These are phyloP conservation scores for Paramecium tetraurelia DNA, from an alignment of 73 alveolate genomes.

Conservation along the genomic window DNA sequence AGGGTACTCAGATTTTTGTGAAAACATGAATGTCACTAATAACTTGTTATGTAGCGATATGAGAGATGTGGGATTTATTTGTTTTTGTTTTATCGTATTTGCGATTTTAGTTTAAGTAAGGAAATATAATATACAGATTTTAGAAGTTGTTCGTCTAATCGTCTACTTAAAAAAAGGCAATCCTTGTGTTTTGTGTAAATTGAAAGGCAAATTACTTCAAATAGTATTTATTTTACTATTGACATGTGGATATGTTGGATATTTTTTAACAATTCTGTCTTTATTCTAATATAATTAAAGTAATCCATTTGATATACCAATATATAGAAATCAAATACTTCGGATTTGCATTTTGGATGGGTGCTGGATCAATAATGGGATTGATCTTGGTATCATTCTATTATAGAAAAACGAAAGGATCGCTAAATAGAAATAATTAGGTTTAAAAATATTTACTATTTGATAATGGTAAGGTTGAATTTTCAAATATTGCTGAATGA, in stretches of 20 bases:
- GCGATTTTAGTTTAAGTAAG: not conserved
- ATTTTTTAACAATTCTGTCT: not conserved
- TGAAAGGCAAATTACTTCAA: not conserved
- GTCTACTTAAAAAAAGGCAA: not conserved
- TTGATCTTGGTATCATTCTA: not conserved
- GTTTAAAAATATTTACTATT: not conserved
- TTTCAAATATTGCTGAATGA: not conserved
- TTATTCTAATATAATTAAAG: not conserved
- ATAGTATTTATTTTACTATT: not conserved
- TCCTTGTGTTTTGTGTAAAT: not conserved
- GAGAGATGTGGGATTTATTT: not conserved
- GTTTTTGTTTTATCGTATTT: not conserved
- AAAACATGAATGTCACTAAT: not conserved
- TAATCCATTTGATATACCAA: not conserved
- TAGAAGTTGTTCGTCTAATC: not conserved
- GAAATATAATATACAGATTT: not conserved
- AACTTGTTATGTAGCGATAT: not conserved
- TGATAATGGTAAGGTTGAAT: not conserved
- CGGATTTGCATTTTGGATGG: conserved; percentile 13
- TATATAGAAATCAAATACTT: not conserved
- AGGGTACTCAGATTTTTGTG: not conserved
- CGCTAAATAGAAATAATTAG: not conserved
- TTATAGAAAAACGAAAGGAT: conserved; percentile 26
- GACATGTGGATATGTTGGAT: not conserved
- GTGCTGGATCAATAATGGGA: not conserved